A percentile compares a stretch with the other conserved stretches of the same genome.
These are phyloP conservation scores for Zanthoxylum bungeanum DNA, from an alignment of 345 rosid species.

Conservation along the genomic window DNA sequence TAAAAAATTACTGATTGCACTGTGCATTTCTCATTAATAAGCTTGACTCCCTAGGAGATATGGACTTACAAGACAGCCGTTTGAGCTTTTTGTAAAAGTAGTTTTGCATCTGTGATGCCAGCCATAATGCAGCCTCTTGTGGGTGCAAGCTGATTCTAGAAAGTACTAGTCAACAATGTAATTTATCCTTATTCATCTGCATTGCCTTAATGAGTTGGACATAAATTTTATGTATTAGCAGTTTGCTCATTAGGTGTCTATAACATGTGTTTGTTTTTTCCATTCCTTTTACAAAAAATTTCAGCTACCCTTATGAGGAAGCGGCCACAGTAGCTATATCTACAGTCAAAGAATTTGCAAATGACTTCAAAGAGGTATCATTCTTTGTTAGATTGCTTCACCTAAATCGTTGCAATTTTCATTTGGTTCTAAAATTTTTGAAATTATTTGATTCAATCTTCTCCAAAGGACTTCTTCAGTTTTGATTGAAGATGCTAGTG, in stretches of 20 bases:
- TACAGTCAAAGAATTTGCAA: constrained; percentile 56
- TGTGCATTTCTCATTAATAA: background rate
- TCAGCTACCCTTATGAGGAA: constrained; percentile 83
- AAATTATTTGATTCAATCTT: background rate
- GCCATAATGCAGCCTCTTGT: too few species aligned
- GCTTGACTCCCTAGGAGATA: background rate
- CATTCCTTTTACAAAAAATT: background rate
- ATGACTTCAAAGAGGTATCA: constrained; percentile 76
- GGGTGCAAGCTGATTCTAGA: background rate
- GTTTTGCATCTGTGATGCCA: background rate
- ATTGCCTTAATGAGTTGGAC: background rate
- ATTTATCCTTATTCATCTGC: background rate
- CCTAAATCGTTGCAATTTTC: background rate
- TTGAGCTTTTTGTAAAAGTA: background rate
- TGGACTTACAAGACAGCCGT: background rate
- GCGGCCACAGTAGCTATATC: constrained; percentile 79
- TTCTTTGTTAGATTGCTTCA: background rate
- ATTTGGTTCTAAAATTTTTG: background rate
- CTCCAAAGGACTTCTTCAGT: background rate
- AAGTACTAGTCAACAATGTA: background rate
- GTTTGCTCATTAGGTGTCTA: background rate
- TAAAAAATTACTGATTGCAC: background rate
- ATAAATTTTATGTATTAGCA: background rate
- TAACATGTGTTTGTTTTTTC: background rate
- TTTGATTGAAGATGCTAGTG: background rate